Evolutionary conservation across 2,329 filamentous ascomycete genomes (phyloP).

Genomic region (Fusarium denticulatum): DNA sequence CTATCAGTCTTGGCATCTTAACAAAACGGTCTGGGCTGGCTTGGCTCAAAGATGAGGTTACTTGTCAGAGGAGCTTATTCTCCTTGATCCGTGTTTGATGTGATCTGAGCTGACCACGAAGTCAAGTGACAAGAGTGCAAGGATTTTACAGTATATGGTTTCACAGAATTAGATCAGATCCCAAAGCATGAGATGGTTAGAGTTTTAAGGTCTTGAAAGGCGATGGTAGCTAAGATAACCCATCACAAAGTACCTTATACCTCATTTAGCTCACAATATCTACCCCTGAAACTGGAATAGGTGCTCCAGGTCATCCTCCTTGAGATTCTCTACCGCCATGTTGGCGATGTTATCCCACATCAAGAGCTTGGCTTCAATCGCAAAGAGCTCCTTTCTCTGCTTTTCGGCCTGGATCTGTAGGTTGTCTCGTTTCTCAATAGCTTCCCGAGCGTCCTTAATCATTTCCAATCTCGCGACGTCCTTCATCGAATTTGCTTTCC

Average conservation of each 20-base stretch:
- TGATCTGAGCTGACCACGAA: too few species aligned
- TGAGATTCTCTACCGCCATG: neutral
- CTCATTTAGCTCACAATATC: fast-evolving
- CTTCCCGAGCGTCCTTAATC: fast-evolving
- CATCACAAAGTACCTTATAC: fast-evolving
- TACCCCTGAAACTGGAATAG: neutral
- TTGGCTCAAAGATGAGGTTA: too few species aligned
- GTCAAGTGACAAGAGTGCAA: neutral
- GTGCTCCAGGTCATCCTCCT: neutral
- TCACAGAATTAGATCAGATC: neutral
- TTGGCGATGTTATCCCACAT: neutral
- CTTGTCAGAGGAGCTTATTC: too few species aligned
- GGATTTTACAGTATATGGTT: neutral
- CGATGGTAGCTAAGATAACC: fast-evolving
- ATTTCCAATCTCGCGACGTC: fast-evolving
- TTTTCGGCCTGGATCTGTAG: fast-evolving
- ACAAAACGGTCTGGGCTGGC: too few species aligned
- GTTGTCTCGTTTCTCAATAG: fast-evolving
- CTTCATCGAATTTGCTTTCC: fast-evolving
- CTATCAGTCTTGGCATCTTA: too few species aligned
- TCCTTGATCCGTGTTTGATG: too few species aligned
- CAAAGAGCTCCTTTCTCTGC: neutral
- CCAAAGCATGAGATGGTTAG: neutral
- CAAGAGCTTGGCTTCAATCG: neutral
- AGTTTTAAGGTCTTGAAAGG: neutral